A percentile compares a stretch with the other conserved stretches of the same genome.
phyloP scores from a whole-genome alignment of 371 early-diverging fungal species.

The Mucor lusitanicus region DNA sequence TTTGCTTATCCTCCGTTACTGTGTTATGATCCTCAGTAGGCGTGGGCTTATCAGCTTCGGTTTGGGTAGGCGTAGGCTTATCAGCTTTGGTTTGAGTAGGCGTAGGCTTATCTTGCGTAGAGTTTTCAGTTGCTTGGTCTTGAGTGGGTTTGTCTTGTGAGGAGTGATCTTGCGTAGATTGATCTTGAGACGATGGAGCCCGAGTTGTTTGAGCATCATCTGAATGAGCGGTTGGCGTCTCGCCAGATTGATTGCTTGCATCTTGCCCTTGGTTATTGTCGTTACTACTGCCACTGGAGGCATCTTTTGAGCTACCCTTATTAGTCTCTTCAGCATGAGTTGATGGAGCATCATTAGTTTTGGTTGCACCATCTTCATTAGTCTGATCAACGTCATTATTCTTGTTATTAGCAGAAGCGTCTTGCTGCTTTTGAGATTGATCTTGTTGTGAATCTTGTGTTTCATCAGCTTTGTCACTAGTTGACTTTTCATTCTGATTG shows the following conservation, averaged over 20 bases:
- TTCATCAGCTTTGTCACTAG: background rate
- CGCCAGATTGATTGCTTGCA: background rate
- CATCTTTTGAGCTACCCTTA: background rate
- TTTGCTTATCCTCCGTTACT: background rate
- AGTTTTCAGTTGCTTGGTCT: too few species aligned
- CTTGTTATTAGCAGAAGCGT: background rate
- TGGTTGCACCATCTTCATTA: conserved; percentile 1
- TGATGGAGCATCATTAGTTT: background rate
- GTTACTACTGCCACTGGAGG: background rate
- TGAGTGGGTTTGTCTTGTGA: background rate
- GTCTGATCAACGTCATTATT: background rate
- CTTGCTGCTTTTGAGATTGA: too few species aligned
- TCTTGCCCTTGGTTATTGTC: background rate
- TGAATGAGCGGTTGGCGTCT: background rate
- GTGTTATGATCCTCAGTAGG: background rate
- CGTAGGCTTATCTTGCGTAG: background rate
- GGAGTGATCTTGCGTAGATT: too few species aligned
- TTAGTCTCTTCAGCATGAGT: conserved; percentile 1
- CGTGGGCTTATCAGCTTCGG: background rate
- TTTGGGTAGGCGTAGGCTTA: background rate
- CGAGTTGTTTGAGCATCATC: background rate
- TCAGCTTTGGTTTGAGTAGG: background rate
- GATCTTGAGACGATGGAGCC: background rate
- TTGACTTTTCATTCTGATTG: background rate
- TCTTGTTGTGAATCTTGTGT: background rate